A percentile compares a stretch with the other conserved stretches of the same genome.
These are phyloP conservation scores for Nicotiana benthamiana DNA, from an alignment of 257 asterid genomes.

Conservation along the genomic window DNA sequence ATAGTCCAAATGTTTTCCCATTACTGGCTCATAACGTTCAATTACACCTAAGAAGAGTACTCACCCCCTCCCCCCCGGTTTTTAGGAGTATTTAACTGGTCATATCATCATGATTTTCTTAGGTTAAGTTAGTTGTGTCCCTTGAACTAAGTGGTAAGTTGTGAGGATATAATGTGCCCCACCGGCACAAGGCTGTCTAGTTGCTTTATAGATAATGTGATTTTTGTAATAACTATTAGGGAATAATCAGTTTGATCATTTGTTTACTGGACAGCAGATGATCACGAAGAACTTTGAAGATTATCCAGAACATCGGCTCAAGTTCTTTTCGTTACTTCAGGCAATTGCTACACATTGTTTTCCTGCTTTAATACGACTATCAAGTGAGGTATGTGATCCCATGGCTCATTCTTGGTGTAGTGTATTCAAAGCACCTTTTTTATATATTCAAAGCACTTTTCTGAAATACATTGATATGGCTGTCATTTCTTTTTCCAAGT, in stretches of 20 bases:
- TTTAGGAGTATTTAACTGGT: not conserved
- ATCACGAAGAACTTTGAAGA: slow-evolving; percentile 95
- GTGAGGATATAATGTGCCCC: not conserved
- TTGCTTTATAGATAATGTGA: slow-evolving; percentile 1
- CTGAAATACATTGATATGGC: not conserved
- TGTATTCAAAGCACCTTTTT: not conserved
- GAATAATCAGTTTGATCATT: not conserved
- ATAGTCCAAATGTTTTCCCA: not conserved
- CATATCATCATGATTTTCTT: not conserved
- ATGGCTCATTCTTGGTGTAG: not conserved
- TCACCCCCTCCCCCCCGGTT: not conserved
- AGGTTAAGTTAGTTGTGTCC: not conserved
- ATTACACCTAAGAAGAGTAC: not conserved
- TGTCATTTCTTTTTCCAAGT: not conserved
- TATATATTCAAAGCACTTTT: not conserved
- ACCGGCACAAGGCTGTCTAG: not conserved
- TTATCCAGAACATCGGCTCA: slow-evolving; percentile 98
- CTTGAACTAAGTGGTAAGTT: not conserved
- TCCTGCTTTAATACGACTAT: slow-evolving; percentile 80
- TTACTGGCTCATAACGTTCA: not conserved
- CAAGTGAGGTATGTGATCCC: slow-evolving; percentile 58
- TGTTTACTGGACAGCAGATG: slow-evolving; percentile 48
- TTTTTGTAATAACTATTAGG: not conserved
- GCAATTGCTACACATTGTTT: slow-evolving; percentile 95
- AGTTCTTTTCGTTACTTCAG: slow-evolving; percentile 84